Conservation (phyloP, 169 alveolate genomes). For the Eimeria praecox region DNA sequence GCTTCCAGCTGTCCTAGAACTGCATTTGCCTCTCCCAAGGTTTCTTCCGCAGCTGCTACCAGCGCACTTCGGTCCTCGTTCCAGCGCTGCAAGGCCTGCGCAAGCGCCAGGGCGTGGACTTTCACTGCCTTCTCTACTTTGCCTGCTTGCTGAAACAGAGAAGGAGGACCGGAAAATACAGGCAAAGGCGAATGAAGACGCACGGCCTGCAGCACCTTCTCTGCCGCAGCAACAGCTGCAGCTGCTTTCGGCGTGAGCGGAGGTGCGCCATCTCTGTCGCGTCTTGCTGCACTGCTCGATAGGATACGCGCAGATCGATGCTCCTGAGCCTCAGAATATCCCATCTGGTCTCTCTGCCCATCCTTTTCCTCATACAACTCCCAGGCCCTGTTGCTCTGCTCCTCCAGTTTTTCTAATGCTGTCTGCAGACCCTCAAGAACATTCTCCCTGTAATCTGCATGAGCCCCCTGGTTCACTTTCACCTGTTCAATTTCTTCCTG, state of each 20-base stretch:
- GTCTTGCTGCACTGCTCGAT: neutral
- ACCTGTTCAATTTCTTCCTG: neutral
- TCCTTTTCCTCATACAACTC: neutral
- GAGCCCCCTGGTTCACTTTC: neutral
- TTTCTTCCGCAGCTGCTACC: constrained; percentile 17
- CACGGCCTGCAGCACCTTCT: constrained; percentile 1
- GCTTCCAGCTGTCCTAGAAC: neutral
- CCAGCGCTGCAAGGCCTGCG: neutral
- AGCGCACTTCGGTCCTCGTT: neutral
- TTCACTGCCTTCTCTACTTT: neutral
- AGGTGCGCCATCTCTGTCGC: neutral
- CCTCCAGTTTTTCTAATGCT: neutral
- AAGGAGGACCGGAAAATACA: neutral
- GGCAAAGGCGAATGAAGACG: constrained; percentile 20
- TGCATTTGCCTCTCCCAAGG: neutral
- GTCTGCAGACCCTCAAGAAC: neutral
- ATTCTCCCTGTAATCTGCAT: neutral
- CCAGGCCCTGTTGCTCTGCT: neutral
- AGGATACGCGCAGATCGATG: neutral
- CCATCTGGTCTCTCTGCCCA: constrained; percentile 1
- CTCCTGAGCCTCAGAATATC: constrained; percentile 6
- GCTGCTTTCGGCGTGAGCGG: constrained; percentile 9
- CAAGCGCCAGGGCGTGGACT: neutral
- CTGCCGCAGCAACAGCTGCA: constrained; percentile 48
- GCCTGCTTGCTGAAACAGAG: neutral